A percentile compares a stretch with the other conserved stretches of the same genome.
Conservation (phyloP, 2,329 filamentous ascomycete genomes). For the Fusarium euwallaceae region DNA sequence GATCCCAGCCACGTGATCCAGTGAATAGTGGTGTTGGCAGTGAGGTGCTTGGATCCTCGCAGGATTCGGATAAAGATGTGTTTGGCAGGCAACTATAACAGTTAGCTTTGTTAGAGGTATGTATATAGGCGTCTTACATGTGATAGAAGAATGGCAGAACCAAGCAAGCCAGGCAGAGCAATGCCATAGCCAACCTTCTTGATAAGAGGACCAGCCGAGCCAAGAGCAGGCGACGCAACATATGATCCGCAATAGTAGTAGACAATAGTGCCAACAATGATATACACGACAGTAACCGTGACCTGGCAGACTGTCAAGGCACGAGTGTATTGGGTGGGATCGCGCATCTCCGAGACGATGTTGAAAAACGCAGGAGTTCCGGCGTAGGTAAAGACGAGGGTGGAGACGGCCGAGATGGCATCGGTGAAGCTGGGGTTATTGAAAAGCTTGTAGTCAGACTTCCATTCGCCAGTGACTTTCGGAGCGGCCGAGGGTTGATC, state of each 20-base stretch:
- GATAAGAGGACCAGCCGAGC: slow-evolving; percentile 54
- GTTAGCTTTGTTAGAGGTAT: background rate
- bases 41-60: slow-evolving; percentile 47
- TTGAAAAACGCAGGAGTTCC: slow-evolving; percentile 51
- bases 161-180: slow-evolving; percentile 44
- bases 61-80: slow-evolving; percentile 28
- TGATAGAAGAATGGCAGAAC: slow-evolving; percentile 35
- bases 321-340: slow-evolving; percentile 42
- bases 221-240: slow-evolving; percentile 60
- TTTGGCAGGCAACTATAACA: slow-evolving; percentile 4
- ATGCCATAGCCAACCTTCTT: slow-evolving; percentile 59
- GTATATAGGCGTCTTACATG: slow-evolving; percentile 28
- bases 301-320: slow-evolving; percentile 39
- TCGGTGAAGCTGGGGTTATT: slow-evolving; percentile 47
- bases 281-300: slow-evolving; percentile 48
- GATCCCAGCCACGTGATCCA: slow-evolving; percentile 49
- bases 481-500: slow-evolving; percentile 12
- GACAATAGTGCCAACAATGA: slow-evolving; percentile 52
- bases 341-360: slow-evolving; percentile 48
- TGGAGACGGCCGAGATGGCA: slow-evolving; percentile 47
- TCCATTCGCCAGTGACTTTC: slow-evolving; percentile 30
- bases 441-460: slow-evolving; percentile 47
- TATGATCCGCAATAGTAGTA: slow-evolving; percentile 60
- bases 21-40: slow-evolving; percentile 43
- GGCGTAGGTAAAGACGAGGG: slow-evolving; percentile 52